A percentile compares a stretch with the other conserved stretches of the same genome.
These are phyloP conservation scores for Plectosphaerella sp. DNA, from an alignment of 2,329 filamentous ascomycete species.

Conservation along the genomic window DNA sequence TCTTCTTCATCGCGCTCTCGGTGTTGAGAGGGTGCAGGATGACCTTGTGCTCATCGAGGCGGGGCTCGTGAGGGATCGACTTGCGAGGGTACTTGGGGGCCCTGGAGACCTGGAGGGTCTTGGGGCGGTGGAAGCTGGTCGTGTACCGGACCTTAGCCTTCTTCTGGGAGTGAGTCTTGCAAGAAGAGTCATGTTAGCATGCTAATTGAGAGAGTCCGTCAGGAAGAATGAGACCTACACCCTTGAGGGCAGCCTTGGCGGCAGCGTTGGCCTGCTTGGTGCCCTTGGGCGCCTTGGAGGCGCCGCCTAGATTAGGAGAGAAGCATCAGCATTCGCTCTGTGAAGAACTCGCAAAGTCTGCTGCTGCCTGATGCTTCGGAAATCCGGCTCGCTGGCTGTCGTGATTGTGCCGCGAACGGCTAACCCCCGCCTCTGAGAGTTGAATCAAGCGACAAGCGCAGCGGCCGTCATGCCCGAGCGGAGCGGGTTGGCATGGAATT, in stretches of 20 bases:
- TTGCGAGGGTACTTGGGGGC: constrained; percentile 95
- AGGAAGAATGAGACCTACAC: constrained; percentile 59
- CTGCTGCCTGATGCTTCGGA: constrained; percentile 60
- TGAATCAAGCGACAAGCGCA: background rate
- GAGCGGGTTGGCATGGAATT: background rate
- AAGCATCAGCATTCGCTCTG: constrained; percentile 71
- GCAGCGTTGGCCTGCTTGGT: constrained; percentile 88
- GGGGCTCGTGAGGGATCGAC: constrained; percentile 82
- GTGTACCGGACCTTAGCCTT: constrained; percentile 86
- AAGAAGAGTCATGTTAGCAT: constrained; percentile 13
- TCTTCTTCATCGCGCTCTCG: constrained; percentile 99
- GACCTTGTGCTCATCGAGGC: constrained; percentile 96
- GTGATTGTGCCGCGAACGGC: constrained; percentile 1
- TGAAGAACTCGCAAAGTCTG: constrained; percentile 72
- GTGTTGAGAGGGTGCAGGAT: constrained; percentile 99
- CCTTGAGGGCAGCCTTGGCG: constrained; percentile 93
- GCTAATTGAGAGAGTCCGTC: background rate
- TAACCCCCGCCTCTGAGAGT: background rate
- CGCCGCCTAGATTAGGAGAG: constrained; percentile 48
- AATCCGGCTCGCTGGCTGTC: constrained; percentile 9
- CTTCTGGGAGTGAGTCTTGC: constrained; percentile 64
- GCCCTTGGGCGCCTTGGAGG: constrained; percentile 52
- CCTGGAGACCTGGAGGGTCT: constrained; percentile 90
- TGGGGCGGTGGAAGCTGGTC: constrained; percentile 96
- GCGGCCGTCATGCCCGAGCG: background rate